Conservation (phyloP, 306 rosid genomes). For the Trifolium fragiferum region DNA sequence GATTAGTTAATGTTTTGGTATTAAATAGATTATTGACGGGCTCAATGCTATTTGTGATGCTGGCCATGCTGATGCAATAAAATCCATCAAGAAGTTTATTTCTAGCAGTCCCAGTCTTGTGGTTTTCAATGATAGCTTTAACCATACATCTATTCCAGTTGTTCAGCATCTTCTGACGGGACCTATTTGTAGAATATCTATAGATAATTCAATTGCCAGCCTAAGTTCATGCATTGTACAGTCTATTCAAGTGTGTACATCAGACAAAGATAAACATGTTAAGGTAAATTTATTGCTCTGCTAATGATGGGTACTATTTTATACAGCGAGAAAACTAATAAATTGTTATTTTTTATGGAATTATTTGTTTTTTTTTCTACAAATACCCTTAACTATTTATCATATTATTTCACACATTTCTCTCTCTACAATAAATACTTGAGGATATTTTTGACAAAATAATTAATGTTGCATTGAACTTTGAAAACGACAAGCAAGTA, state of each 20-base stretch:
- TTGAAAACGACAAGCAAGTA: background rate
- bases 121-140: constrained; percentile 70
- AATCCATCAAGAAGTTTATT: constrained; percentile 58
- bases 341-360: background rate
- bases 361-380: background rate
- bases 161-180: constrained; percentile 62
- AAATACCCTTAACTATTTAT: background rate
- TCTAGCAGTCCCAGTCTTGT: constrained; percentile 57
- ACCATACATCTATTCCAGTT: constrained; percentile 48
- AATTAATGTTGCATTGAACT: background rate
- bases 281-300: constrained; percentile 52
- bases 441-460: background rate
- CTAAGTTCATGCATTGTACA: constrained; percentile 76
- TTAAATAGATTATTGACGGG: constrained; percentile 78
- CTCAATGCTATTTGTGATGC: constrained; percentile 52
- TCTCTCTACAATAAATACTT: background rate
- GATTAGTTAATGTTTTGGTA: constrained; percentile 36
- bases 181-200: constrained; percentile 67
- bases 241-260: constrained; percentile 52
- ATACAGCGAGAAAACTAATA: background rate
- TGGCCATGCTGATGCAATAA: constrained; percentile 57
- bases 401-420: background rate
- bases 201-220: constrained; percentile 58
- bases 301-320: constrained; percentile 7
- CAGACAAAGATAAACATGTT: constrained; percentile 51